Evolutionary conservation across 1,139 yeast species (phyloP).

Genomic region (Yamadazyma diospyri): DNA sequence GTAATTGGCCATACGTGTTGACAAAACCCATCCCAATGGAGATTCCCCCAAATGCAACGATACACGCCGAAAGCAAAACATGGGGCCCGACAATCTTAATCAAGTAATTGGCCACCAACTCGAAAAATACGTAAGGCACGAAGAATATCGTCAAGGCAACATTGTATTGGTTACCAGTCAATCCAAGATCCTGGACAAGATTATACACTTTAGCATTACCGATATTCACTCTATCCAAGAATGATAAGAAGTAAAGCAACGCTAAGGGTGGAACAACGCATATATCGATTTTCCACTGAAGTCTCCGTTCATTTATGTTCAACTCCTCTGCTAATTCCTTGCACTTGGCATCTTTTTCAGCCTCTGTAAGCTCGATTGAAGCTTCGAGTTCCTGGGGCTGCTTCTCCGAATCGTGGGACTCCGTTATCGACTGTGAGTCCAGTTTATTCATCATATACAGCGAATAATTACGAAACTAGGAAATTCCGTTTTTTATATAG

Average conservation of each 20-base stretch:
- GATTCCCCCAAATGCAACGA: conserved; percentile 58
- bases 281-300: conserved; percentile 62
- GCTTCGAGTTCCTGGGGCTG: not conserved
- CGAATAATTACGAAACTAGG: too few relatives aligned
- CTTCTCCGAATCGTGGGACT: conserved; percentile 1
- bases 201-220: conserved; percentile 74
- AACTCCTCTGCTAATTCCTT: conserved; percentile 27
- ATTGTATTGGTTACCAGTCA: conserved; percentile 60
- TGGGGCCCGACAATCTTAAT: conserved; percentile 63
- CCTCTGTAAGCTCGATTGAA: conserved; percentile 6
- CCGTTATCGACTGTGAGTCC: conserved; percentile 1
- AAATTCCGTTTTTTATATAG: too few relatives aligned
- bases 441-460: not conserved
- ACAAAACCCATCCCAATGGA: conserved; percentile 68
- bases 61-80: conserved; percentile 55
- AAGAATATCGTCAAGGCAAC: conserved; percentile 65
- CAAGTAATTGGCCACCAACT: conserved; percentile 61
- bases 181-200: conserved; percentile 45
- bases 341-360: conserved; percentile 17
- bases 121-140: conserved; percentile 67
- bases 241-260: conserved; percentile 62
- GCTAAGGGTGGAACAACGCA: conserved; percentile 72
- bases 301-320: conserved; percentile 39
- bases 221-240: conserved; percentile 70
- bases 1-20: conserved; percentile 52